Percentiles rank a stretch among this genome's conserved stretches.
Conservation (phyloP, 352 stramenopile genomes). For the Phytophthora nicotianae region DNA sequence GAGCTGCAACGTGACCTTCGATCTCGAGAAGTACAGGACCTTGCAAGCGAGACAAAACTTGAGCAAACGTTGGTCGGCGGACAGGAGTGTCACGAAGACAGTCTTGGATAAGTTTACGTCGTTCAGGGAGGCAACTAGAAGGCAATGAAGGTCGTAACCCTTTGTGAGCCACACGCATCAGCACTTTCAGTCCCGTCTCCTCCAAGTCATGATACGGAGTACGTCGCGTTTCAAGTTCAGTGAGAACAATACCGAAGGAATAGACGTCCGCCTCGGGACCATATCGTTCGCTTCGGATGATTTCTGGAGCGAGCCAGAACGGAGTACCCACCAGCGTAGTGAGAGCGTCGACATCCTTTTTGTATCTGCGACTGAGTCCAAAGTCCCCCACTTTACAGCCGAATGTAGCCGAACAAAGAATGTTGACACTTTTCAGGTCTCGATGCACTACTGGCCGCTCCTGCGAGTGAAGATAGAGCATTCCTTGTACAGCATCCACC, state of each 20-base stretch:
- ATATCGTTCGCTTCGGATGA: conserved; percentile 88
- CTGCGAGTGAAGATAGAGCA: conserved; percentile 89
- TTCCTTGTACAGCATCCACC: conserved; percentile 82
- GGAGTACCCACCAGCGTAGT: conserved; percentile 86
- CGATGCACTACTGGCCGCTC: conserved; percentile 85
- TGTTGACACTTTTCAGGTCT: conserved; percentile 90
- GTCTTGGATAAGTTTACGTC: conserved; percentile 74
- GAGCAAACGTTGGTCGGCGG: conserved; percentile 70
- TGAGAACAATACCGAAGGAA: conserved; percentile 90
- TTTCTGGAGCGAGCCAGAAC: conserved; percentile 89
- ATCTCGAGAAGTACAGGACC: conserved; percentile 81
- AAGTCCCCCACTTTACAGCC: conserved; percentile 91
- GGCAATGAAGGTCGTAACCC: conserved; percentile 78
- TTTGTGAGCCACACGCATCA: conserved; percentile 81
- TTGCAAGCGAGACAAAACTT: conserved; percentile 79
- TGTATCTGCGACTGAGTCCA: conserved; percentile 82
- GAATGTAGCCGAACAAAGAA: conserved; percentile 87
- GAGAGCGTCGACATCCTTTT: conserved; percentile 82
- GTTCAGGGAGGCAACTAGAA: conserved; percentile 52
- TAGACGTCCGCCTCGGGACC: conserved; percentile 84
- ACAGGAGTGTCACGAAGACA: conserved; percentile 65
- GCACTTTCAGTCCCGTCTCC: conserved; percentile 76
- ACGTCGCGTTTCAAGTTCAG: conserved; percentile 81
- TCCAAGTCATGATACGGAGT: conserved; percentile 84
- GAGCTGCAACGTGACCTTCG: conserved; percentile 52